These are phyloP conservation scores for Venustampulla echinocandica DNA, from an alignment of 495 filamentous ascomycete genomes.

Conservation along the genomic window DNA sequence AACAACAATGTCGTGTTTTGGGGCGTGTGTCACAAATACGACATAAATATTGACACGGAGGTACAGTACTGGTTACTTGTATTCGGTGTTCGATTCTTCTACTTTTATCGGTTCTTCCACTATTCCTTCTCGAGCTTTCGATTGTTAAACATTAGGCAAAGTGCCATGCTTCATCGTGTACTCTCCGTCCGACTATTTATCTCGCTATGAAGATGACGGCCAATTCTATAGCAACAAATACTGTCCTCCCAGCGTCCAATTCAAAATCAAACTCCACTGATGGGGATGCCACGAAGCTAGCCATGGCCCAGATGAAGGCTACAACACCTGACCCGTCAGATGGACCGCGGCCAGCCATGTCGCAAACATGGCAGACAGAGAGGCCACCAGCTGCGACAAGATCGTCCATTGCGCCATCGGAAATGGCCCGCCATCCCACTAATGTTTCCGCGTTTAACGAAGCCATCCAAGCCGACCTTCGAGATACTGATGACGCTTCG, in stretches of 20 bases:
- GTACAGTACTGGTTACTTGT: too few species aligned
- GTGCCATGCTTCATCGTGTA: background rate
- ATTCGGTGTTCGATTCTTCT: too few species aligned
- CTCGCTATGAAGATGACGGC: background rate
- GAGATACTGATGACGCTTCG: slow-evolving; percentile 1
- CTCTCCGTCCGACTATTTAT: background rate
- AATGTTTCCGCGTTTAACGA: slow-evolving; percentile 13
- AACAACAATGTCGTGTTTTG: too few species aligned
- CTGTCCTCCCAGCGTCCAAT: background rate
- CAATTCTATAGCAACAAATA: background rate
- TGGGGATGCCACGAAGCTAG: background rate
- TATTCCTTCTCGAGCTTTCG: background rate
- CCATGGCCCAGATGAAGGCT: too few species aligned
- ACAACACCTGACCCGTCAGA: too few species aligned
- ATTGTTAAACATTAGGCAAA: too few species aligned
- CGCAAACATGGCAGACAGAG: slow-evolving; percentile 16
- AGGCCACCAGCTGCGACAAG: slow-evolving; percentile 12
- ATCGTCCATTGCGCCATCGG: slow-evolving; percentile 1
- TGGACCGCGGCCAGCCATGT: slow-evolving; percentile 3
- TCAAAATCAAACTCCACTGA: background rate
- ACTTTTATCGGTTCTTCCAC: too few species aligned
- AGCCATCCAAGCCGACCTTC: slow-evolving; percentile 8
- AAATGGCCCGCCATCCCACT: slow-evolving; percentile 8
- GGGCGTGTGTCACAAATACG: too few species aligned
- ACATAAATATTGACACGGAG: too few species aligned